Base-by-base conservation (phyloP, 306 rosid species). In the Canavalia gladiata region DNA sequence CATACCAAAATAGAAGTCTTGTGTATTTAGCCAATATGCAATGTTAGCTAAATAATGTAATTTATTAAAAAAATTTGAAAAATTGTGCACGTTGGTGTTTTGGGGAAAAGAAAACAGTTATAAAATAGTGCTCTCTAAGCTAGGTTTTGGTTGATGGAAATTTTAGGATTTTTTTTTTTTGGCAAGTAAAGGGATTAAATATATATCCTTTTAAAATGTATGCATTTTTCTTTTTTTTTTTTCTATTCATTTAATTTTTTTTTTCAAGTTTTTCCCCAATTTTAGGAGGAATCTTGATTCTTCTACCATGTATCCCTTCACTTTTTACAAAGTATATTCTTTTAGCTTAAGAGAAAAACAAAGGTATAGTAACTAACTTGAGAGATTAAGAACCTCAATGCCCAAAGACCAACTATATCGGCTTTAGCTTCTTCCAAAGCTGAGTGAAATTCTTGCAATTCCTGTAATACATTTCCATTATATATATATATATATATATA, bases 401-500 rank as follows among this genome's bases (percentile, higher is more conserved):
- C 98, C 99, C 98, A 93, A 41, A 95, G 96, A 77, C 99, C 99
- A 68, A 95, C 99, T 79, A 95, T 93, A 78, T 95, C 99, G 78
- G 98, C 99, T 87, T 93, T 95, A 83, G 98, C 99, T 88, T 93
- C 98, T 91, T 93, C 99, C 64, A 95, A 66, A 87, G 97, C 92
- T 3, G 98, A 93, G 87, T 95, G 85, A 78, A 95, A 91, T 85
- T 95, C 99, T 93, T 95, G 90, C 69, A 95, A 87, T 86, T 95
- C 98, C 99, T 95, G 89, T 57, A 77, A 78, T 74, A 79, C n/a
- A 43, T 43, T 52, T 62, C 25, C 25, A 18, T 18, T 18, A 18
- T 18, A 18, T 18, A 18, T 18, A 18, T 18, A 18, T 18, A 18
- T 18, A 18, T 18, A 18, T 18, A 18, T 18, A 18, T 18, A 18